Evolutionary conservation across 257 asterid genomes (phyloP).

Genomic region (Solanum lycopersicoides): DNA sequence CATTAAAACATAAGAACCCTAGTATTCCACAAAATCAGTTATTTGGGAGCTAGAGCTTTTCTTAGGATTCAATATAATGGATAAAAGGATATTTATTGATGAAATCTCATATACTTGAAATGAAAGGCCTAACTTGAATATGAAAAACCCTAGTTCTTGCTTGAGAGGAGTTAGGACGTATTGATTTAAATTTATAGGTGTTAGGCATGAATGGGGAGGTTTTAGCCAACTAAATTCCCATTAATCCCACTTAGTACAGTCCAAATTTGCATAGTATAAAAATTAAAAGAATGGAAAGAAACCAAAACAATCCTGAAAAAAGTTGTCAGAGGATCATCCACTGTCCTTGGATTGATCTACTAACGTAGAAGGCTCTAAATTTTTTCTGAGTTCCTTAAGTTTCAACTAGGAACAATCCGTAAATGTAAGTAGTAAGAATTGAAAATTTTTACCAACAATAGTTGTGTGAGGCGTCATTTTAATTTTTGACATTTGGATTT

Average conservation of each 20-base stretch:
- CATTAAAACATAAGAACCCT: background rate
- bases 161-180: background rate
- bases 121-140: background rate
- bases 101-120: background rate
- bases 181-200: no score
- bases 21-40: background rate
- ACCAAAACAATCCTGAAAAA: background rate
- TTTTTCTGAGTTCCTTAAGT: no score
- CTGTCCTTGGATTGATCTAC: background rate
- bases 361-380: background rate
- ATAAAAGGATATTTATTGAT: background rate
- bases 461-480: no score
- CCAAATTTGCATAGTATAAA: background rate
- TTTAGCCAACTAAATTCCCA: background rate
- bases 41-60: background rate
- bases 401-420: background rate
- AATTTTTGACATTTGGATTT: no score
- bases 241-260: background rate
- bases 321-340: background rate
- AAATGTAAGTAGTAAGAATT: background rate
- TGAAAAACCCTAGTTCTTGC: background rate
- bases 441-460: no score
- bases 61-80: background rate
- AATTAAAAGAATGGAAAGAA: background rate
- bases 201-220: background rate